phyloP scores from a whole-genome alignment of 163 green algal genomes.

The Volvox carteri region DNA sequence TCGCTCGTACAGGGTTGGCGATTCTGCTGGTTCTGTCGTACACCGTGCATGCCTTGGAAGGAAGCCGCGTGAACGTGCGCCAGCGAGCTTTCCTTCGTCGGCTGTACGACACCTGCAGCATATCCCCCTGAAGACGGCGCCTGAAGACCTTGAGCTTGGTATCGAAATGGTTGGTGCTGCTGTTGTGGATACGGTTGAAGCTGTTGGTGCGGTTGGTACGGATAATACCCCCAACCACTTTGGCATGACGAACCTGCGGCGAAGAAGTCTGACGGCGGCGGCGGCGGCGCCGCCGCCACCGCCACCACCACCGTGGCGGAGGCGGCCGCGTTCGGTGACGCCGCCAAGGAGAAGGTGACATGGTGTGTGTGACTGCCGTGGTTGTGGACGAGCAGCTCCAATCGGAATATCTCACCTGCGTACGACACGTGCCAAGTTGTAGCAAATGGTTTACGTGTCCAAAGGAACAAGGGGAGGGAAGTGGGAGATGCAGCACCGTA shows the following conservation, averaged over 20 bases:
- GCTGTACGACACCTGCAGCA: slow-evolving; percentile 3
- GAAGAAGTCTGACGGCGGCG: not conserved
- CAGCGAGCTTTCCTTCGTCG: not conserved
- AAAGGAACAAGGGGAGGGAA: too few relatives aligned
- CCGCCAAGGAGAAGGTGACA: not conserved
- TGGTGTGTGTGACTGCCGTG: slow-evolving; percentile 9
- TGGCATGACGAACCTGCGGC: too few relatives aligned
- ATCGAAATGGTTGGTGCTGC: not conserved
- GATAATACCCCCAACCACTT: too few relatives aligned
- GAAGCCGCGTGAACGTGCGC: not conserved
- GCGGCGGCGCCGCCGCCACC: too few relatives aligned
- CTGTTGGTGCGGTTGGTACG: not conserved
- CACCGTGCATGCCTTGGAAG: slow-evolving; percentile 3
- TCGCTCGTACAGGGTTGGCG: not conserved
- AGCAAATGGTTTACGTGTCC: too few relatives aligned
- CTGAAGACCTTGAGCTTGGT: too few relatives aligned
- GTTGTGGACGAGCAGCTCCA: slow-evolving; percentile 60
- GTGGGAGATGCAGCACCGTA: too few relatives aligned
- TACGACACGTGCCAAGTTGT: too few relatives aligned
- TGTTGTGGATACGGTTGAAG: not conserved
- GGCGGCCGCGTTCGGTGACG: not conserved
- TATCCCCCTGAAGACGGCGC: too few relatives aligned
- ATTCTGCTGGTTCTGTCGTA: not conserved
- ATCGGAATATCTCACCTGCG: slow-evolving; percentile 59
- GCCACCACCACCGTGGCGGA: too few relatives aligned